Conservation (phyloP, 108 stramenopile species). For the Heterococcus sp. region DNA sequence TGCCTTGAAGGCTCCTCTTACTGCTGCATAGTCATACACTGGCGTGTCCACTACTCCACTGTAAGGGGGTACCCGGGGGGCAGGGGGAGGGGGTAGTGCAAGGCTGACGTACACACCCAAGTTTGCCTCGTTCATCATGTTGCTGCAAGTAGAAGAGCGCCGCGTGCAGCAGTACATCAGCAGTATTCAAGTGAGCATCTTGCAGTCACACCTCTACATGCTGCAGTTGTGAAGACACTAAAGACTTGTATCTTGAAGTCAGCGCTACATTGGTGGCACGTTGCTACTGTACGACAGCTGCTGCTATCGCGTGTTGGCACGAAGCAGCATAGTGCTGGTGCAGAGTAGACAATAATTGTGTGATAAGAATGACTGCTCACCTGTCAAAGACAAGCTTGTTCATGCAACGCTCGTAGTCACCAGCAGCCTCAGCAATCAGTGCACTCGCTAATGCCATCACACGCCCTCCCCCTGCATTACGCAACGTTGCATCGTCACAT, state of each 20-base stretch:
- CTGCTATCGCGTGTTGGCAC: too few relatives aligned
- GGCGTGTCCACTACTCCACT: constrained; percentile 24
- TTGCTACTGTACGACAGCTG: too few relatives aligned
- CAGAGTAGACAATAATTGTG: too few relatives aligned
- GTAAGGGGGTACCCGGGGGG: constrained; percentile 3
- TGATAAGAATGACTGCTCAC: neutral
- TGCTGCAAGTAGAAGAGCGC: neutral
- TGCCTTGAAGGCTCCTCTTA: constrained; percentile 27
- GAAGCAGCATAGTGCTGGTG: too few relatives aligned
- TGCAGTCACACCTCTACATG: neutral
- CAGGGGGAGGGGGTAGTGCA: constrained; percentile 36
- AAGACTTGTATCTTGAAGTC: neutral
- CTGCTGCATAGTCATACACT: constrained; percentile 24
- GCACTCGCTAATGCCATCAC: constrained; percentile 29
- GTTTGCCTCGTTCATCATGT: constrained; percentile 25
- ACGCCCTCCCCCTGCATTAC: too few relatives aligned
- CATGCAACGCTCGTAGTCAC: constrained; percentile 44
- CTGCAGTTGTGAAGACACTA: neutral
- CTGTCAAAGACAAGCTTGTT: constrained; percentile 33
- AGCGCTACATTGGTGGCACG: too few relatives aligned
- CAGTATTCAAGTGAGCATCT: neutral
- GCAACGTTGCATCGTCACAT: too few relatives aligned
- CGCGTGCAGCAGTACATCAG: neutral
- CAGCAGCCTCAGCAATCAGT: constrained; percentile 36
- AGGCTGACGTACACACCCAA: constrained; percentile 12